Base-by-base conservation (phyloP, 1,139 yeast species). In the Kurtzmaniella quercitrusa region DNA sequence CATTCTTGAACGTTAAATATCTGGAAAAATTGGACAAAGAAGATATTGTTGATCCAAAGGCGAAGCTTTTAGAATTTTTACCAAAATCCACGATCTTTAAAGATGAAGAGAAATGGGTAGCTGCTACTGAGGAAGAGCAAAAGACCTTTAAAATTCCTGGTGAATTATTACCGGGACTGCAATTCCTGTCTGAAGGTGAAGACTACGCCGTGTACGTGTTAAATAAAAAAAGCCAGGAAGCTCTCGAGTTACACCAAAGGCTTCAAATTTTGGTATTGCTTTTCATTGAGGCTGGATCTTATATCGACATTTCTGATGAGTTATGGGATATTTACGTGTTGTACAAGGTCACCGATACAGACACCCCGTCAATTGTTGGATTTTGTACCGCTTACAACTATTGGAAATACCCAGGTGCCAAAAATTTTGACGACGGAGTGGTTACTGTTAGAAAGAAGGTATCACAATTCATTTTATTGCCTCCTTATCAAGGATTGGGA, bases 281-380 rank as follows among this genome's bases (percentile, higher is more conserved):
- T 18, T 89, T 84, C 65, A 93, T 93, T 54, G 99, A 93, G 60
- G 98, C 96, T 0, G 98, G 97, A 1, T 82, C 95, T 2, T 88
- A 79, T 55, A 88, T 94, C 47, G 97, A 91, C 56, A 71, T 74
- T 33, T 63, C 65, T 1, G 98, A 93, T 60, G 74, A 76, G 15
- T 71, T 78, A 20, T 93, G 98, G 98, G 79, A 78, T 37, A 59
- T 78, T 3, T 78, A 73, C 51, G 73, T 73, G 8, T 50, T 78
- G 33, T 80, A 76, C 75, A 78, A 53, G 48, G 78, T 58, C 40
- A 74, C 50, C 40, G 73, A 51, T 54, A 64, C 51, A 20, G 51
- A 52, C 17, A 60, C 59, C 38, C 68, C 72, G 1, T 63, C 71
- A 42, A 64, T 93, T 45, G 78, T 83, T 32, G 98, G 97, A 0